phyloP scores from a whole-genome alignment of 257 asterid genomes.

The Nicotiana undulata region DNA sequence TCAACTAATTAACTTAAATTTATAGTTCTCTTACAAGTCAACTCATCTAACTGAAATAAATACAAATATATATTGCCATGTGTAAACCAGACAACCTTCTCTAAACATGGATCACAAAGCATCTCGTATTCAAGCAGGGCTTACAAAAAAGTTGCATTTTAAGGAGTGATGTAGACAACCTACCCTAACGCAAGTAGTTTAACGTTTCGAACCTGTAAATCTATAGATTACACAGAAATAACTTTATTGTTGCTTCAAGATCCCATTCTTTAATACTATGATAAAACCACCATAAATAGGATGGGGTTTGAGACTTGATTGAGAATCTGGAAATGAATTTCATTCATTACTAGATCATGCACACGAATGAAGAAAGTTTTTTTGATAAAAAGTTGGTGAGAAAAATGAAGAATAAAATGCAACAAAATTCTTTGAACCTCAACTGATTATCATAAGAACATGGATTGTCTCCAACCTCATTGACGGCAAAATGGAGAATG shows the following conservation, averaged over 20 bases:
- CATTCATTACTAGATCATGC: neutral
- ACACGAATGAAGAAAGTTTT: neutral
- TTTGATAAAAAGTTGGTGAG: neutral
- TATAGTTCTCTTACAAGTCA: no score
- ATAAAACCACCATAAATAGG: neutral
- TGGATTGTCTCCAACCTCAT: neutral
- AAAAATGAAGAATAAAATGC: neutral
- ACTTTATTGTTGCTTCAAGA: no score
- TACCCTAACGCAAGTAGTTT: no score
- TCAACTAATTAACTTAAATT: no score
- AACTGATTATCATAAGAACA: neutral
- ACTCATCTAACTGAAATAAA: no score
- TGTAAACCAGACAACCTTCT: neutral
- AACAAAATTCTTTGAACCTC: neutral
- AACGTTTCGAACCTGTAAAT: no score
- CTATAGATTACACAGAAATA: fast-evolving
- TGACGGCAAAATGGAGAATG: neutral
- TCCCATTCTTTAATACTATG: no score
- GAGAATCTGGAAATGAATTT: neutral
- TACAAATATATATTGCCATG: no score
- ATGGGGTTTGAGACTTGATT: neutral
- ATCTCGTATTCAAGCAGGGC: no score
- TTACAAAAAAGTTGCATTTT: no score
- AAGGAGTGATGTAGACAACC: no score
- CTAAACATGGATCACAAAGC: neutral